Evolutionary conservation across 495 filamentous ascomycete genomes (phyloP).

Genomic region (Usnea hakonensis): DNA sequence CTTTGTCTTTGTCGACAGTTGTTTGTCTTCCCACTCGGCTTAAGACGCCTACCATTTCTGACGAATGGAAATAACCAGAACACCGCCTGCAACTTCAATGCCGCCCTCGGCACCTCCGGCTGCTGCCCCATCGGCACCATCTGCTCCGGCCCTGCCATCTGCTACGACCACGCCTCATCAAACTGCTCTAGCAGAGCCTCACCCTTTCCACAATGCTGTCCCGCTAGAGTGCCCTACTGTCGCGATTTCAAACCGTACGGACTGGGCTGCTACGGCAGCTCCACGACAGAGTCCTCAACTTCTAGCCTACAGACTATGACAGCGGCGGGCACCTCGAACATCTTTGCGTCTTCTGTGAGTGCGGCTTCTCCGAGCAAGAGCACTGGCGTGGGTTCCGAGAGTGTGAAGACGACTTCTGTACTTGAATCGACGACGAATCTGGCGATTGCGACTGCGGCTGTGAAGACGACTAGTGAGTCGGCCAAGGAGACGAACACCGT

Average conservation of each 20-base stretch:
- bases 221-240: slow-evolving; percentile 12
- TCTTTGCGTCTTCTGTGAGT: background rate
- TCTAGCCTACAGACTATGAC: slow-evolving; percentile 1
- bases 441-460: background rate
- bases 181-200: slow-evolving; percentile 8
- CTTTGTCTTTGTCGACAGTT: background rate
- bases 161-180: slow-evolving; percentile 16
- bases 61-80: slow-evolving; percentile 1
- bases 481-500: background rate
- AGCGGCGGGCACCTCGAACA: background rate
- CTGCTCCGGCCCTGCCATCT: slow-evolving; percentile 10
- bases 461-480: background rate
- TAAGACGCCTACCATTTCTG: background rate
- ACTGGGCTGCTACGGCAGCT: slow-evolving; percentile 13
- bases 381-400: background rate
- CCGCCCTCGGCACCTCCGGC: background rate
- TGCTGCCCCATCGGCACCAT: slow-evolving; percentile 18
- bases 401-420: background rate
- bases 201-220: slow-evolving; percentile 16
- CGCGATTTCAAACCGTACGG: slow-evolving; percentile 1
- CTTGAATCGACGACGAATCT: background rate
- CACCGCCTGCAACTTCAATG: slow-evolving; percentile 4
- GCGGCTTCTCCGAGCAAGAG: background rate
- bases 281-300: background rate
- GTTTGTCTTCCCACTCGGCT: background rate